Percentiles rank a stretch among this genome's conserved stretches.
Conservation (phyloP, 306 rosid genomes). For the Rubus idaeus region DNA sequence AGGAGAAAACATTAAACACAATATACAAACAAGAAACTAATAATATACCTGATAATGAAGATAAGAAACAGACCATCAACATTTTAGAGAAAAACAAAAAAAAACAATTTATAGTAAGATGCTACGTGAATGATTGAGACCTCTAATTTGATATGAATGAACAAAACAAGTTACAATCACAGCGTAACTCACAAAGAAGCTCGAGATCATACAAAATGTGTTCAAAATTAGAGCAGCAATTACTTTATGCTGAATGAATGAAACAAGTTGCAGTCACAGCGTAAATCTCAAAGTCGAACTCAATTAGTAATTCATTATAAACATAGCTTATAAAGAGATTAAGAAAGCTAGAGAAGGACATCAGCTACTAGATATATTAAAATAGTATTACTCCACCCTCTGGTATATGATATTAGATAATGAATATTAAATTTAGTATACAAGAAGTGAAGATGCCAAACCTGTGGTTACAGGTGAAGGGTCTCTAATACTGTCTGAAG, state of each 20-base stretch:
- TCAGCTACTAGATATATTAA: background rate
- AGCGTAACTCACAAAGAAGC: conserved; percentile 13
- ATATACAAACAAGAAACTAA: background rate
- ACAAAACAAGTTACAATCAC: background rate
- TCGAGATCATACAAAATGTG: background rate
- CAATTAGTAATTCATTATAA: background rate
- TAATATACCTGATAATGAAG: background rate
- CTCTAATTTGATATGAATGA: background rate
- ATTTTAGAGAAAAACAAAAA: background rate
- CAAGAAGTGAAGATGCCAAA: conserved; percentile 8
- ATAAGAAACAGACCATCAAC: background rate
- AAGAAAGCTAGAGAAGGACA: background rate
- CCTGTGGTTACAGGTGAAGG: conserved; percentile 2
- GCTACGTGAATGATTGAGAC: conserved; percentile 1
- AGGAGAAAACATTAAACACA: background rate
- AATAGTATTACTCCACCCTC: background rate
- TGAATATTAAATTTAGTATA: conserved; percentile 5
- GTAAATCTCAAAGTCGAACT: conserved; percentile 12
- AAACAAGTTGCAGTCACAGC: conserved; percentile 17
- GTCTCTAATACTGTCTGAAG: conserved; percentile 45
- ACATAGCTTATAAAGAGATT: background rate
- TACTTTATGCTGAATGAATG: background rate
- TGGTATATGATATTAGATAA: background rate
- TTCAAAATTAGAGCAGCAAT: background rate
- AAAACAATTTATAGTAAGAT: background rate